Base-by-base conservation (phyloP, 352 stramenopile species). In the Phytophthora meadii region DNA sequence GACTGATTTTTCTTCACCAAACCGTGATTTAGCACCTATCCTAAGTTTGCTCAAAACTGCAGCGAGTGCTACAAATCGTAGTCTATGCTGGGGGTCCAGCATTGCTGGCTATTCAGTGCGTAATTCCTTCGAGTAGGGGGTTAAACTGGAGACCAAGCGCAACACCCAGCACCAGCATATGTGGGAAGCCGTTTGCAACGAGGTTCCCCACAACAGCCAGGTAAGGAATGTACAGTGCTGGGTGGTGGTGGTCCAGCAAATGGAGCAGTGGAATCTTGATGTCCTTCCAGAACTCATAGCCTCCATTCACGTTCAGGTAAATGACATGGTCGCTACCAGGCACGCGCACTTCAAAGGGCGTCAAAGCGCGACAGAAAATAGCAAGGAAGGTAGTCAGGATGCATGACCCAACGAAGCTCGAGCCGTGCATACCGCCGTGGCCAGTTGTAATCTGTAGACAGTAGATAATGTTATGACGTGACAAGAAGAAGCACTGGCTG, bases 231-330 rank as follows among this genome's bases (percentile, higher is more conserved):
- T 95, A 95, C 30, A 92, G 46, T 30, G 74, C 37, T 17, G 87
- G 81, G 36, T 87, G 77, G 17, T 74, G 74, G 52, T 93, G 85
- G 69, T 95, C 81, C n/a, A 93, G 61, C 47, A 83, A 67, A 56
- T 95, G 87, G 10, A 95, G 81, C 49, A 91, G 41, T 9, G 76
- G 55, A 53, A 93, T 88, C 45, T 89, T 39, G 24, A 93, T 88
- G 34, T 93, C 87, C 54, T 87, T 88, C 84, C 85, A 95, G 65
- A 95, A 95, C 62, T 84, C 87, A 37, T 91, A 95, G 15, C 61
- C 79, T n/a, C 86, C 79, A 51, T 95, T 95, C 37, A 92, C 73
- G 69, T 95, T 95, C 30, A 93, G 54, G 65, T 91, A 91, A 47
- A 93, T 84, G 27, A 90, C 65, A 52, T 92, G 77, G 40, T 93